A percentile compares a stretch with the other conserved stretches of the same genome.
These are phyloP conservation scores for Ziziphus jujuba DNA, from an alignment of 306 rosid genomes.

Conservation along the genomic window DNA sequence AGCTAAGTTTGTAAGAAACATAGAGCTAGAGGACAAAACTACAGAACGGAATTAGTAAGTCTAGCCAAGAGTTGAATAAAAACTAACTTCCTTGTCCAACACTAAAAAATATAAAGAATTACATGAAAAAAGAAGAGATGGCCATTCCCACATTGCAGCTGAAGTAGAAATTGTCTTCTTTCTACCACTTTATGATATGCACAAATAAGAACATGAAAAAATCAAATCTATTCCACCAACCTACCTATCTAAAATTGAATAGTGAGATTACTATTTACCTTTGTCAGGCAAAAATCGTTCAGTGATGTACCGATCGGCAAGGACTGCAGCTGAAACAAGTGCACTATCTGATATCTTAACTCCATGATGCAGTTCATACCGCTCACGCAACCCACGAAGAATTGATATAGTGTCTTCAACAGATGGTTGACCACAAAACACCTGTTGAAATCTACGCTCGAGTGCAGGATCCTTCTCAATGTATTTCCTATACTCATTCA, in stretches of 20 bases:
- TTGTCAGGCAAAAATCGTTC: constrained; percentile 96
- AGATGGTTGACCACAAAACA: constrained; percentile 87
- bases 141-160: background rate
- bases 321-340: constrained; percentile 93
- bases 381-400: constrained; percentile 97
- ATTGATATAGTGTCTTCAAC: constrained; percentile 91
- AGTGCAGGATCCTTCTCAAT: constrained; percentile 98
- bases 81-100: background rate
- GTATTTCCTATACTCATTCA: constrained; percentile 89
- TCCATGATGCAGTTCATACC: constrained; percentile 97
- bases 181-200: background rate
- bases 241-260: background rate
- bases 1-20: constrained; percentile 14
- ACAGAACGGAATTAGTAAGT: background rate
- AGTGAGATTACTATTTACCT: constrained; percentile 41
- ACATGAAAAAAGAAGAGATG: background rate
- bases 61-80: background rate
- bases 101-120: background rate
- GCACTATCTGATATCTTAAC: constrained; percentile 97
- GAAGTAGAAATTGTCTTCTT: background rate
- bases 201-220: background rate
- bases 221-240: background rate
- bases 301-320: constrained; percentile 86
- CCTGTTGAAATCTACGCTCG: constrained; percentile 96
- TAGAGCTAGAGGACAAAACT: background rate